Evolutionary conservation across 169 alveolate species (phyloP).

Genomic region (Perkinsus olseni): DNA sequence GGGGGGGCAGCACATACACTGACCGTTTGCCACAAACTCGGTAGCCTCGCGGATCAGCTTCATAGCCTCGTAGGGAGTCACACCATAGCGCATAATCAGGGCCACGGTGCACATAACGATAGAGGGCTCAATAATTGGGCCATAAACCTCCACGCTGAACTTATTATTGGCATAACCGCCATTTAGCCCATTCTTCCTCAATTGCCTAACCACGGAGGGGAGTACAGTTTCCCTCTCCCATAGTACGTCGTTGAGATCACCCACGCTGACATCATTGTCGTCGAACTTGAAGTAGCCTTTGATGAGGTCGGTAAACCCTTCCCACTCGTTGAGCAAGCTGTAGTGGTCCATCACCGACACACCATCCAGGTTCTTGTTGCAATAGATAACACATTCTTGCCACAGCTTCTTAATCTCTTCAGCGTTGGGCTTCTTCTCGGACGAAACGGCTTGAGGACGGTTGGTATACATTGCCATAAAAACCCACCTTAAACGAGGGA

Average conservation of each 20-base stretch:
- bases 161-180: background rate
- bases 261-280: background rate
- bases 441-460: background rate
- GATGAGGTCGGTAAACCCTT: background rate
- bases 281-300: background rate
- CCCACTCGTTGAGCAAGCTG: background rate
- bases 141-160: background rate
- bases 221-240: background rate
- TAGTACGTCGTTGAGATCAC: no score
- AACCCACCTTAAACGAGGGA: background rate
- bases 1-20: background rate
- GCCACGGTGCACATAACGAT: background rate
- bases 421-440: background rate
- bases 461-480: background rate
- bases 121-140: background rate
- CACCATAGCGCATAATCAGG: background rate
- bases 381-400: background rate
- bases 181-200: background rate
- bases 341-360: background rate
- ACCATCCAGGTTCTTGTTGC: background rate
- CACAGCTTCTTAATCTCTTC: background rate
- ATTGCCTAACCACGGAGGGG: background rate
- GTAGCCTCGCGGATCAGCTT: background rate
- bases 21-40: background rate
- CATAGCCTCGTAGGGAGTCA: background rate